A percentile compares a stretch with the other conserved stretches of the same genome.
Evolutionary conservation across 2,329 filamentous ascomycete species (phyloP).

Genomic region (Penicillium frequentans): DNA sequence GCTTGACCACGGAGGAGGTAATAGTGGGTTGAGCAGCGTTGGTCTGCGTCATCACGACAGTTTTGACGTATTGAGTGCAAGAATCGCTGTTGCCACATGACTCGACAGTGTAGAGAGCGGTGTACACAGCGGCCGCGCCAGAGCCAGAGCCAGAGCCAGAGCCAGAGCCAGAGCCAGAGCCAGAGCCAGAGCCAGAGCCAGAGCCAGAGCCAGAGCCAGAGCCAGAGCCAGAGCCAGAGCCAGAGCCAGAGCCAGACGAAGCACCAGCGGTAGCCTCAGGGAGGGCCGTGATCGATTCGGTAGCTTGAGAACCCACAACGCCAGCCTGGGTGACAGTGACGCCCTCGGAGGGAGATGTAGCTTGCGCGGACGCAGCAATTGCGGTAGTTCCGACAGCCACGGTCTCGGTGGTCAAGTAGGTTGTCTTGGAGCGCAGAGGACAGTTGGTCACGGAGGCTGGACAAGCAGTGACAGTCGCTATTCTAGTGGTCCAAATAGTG

Average conservation of each 20-base stretch:
- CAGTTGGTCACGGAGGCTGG: constrained; percentile 28
- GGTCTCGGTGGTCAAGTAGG: constrained; percentile 23
- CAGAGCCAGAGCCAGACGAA: neutral
- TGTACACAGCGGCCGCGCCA: neutral
- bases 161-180: neutral
- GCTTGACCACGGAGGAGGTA: neutral
- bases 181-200: neutral
- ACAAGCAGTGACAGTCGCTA: constrained; percentile 28
- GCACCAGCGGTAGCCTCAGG: neutral
- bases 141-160: neutral
- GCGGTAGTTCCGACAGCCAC: neutral
- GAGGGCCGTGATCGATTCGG: neutral
- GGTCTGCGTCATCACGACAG: neutral
- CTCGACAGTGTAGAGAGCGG: neutral
- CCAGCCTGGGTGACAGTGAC: neutral
- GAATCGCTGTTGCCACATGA: neutral
- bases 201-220: neutral
- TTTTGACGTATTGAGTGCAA: neutral
- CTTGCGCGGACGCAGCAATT: neutral
- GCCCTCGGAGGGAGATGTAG: neutral
- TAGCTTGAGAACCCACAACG: neutral
- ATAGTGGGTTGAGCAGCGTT: neutral
- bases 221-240: neutral
- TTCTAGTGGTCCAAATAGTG: constrained; percentile 21
- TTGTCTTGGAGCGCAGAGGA: constrained; percentile 18